These are phyloP conservation scores for Kwoniella newhampshirensis DNA, from an alignment of 768 basidiomycete genomes.

Conservation along the genomic window DNA sequence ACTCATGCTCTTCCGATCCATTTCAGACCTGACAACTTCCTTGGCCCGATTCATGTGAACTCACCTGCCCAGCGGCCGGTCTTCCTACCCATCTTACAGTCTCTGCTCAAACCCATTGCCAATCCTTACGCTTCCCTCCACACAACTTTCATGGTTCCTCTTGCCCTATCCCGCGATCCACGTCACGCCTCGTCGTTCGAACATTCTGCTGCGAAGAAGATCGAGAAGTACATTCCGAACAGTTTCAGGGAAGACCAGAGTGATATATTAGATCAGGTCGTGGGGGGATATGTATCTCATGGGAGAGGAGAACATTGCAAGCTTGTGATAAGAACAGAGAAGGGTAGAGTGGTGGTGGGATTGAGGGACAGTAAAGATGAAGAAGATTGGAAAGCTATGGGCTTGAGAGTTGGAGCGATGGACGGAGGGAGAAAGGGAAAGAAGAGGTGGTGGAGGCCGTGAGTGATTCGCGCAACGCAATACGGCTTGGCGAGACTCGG, in stretches of 20 bases:
- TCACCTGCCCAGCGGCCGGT: constrained; percentile 26
- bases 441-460: constrained; percentile 34
- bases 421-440: constrained; percentile 31
- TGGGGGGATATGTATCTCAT: constrained; percentile 27
- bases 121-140: constrained; percentile 41
- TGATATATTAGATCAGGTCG: constrained; percentile 31
- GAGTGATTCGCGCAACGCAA: too few relatives aligned
- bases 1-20: neutral
- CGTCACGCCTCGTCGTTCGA: constrained; percentile 18
- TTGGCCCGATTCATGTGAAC: constrained; percentile 37
- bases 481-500: too few relatives aligned
- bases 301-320: constrained; percentile 35
- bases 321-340: constrained; percentile 26
- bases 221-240: constrained; percentile 29
- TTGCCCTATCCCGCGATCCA: constrained; percentile 5
- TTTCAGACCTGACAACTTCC: constrained; percentile 34
- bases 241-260: constrained; percentile 26
- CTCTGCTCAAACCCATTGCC: constrained; percentile 25
- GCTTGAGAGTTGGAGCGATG: constrained; percentile 35
- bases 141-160: constrained; percentile 36
- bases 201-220: constrained; percentile 6
- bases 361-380: constrained; percentile 41
- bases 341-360: constrained; percentile 36
- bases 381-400: constrained; percentile 25
- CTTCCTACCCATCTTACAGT: constrained; percentile 25